Evolutionary conservation across 805 yeast genomes (phyloP).

Genomic region (Teunomyces funiuensis): DNA sequence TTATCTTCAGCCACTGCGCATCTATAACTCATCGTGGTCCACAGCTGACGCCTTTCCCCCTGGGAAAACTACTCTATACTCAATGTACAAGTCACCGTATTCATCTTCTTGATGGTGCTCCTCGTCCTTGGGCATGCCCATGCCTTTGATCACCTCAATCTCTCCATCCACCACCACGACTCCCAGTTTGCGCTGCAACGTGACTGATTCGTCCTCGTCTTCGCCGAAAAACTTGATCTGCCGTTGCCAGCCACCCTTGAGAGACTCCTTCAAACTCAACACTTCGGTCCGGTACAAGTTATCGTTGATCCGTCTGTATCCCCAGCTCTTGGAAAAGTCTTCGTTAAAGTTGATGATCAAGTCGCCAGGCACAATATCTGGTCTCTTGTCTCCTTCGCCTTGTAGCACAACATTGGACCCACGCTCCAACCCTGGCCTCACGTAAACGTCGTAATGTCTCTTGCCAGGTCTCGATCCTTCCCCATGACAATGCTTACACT

Average conservation of each 20-base stretch:
- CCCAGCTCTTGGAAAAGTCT: constrained; percentile 58
- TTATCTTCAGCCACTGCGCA: neutral
- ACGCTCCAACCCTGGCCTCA: constrained; percentile 72
- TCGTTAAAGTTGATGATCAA: constrained; percentile 63
- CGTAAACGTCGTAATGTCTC: constrained; percentile 58
- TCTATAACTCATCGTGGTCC: constrained; percentile 25
- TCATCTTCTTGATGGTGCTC: constrained; percentile 36
- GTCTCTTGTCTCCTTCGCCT: constrained; percentile 83
- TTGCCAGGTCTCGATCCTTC: constrained; percentile 54
- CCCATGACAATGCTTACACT: constrained; percentile 74
- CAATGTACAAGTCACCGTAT: constrained; percentile 22
- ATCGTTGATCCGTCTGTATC: constrained; percentile 78
- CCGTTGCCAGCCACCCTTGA: constrained; percentile 79
- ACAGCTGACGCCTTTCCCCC: constrained; percentile 12
- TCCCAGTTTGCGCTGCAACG: constrained; percentile 53
- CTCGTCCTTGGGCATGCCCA: constrained; percentile 78
- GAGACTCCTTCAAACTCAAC: constrained; percentile 68
- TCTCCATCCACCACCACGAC: constrained; percentile 61
- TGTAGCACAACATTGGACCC: constrained; percentile 55
- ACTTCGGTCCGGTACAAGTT: constrained; percentile 81
- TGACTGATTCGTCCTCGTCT: constrained; percentile 36
- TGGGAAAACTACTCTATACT: constrained; percentile 46
- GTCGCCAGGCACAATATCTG: constrained; percentile 84
- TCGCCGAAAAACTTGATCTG: constrained; percentile 65
- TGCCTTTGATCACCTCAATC: constrained; percentile 65